Conservation (phyloP, 2,329 filamentous ascomycete species). For the Cladosporium velox region DNA sequence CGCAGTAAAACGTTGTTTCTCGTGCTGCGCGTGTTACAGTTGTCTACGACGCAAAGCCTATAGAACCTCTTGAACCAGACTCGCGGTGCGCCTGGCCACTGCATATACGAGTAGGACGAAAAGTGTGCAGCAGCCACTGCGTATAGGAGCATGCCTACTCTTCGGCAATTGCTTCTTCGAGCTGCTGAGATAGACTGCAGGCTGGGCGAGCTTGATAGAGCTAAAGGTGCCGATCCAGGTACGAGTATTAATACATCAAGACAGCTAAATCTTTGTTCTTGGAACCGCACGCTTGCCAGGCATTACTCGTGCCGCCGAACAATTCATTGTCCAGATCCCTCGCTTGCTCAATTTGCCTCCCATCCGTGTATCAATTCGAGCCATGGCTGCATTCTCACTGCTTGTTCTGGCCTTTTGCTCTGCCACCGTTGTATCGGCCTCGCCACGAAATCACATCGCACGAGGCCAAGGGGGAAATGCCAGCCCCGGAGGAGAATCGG, state of each 20-base stretch:
- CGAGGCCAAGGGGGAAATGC: neutral
- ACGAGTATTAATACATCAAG: neutral
- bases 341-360: neutral
- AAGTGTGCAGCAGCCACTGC: slow-evolving; percentile 6
- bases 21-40: neutral
- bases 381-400: neutral
- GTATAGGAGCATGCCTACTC: neutral
- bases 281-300: neutral
- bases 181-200: neutral
- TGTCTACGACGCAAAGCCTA: neutral
- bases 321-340: neutral
- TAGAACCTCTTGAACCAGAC: neutral
- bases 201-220: neutral
- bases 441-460: slow-evolving; percentile 6
- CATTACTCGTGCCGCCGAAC: neutral
- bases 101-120: slow-evolving; percentile 5
- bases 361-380: neutral
- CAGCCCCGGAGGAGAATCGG: neutral
- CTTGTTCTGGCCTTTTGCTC: neutral
- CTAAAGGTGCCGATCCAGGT: neutral
- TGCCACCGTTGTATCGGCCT: neutral
- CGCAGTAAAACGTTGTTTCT: neutral
- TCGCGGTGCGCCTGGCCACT: neutral
- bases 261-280: neutral
- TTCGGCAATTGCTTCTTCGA: slow-evolving; percentile 2